Evolutionary conservation across 73 alveolate species (phyloP).

Genomic region (Tetrahymena elliotti): DNA sequence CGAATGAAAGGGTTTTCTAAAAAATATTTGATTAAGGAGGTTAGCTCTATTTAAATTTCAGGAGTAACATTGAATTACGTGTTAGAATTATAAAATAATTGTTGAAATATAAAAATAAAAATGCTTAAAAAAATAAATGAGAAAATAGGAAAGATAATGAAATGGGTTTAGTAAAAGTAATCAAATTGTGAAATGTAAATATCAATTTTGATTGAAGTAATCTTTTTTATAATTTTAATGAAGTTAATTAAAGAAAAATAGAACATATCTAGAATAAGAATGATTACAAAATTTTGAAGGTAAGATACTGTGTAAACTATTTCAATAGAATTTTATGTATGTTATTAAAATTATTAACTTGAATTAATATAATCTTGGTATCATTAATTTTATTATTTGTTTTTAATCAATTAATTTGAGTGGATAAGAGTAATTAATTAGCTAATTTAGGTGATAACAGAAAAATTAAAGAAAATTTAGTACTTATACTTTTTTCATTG

Average conservation of each 20-base stretch:
- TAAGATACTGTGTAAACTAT: neutral
- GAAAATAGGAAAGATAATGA: too few relatives aligned
- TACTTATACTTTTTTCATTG: neutral
- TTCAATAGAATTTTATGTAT: neutral
- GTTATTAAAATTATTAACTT: neutral
- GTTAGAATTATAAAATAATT: too few relatives aligned
- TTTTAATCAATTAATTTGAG: neutral
- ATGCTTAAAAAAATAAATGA: too few relatives aligned
- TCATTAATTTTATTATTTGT: neutral
- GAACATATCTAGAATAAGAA: neutral
- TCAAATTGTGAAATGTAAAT: neutral
- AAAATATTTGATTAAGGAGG: too few relatives aligned
- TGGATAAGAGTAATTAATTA: neutral
- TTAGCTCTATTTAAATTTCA: too few relatives aligned
- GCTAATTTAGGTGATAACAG: neutral
- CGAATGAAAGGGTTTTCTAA: too few relatives aligned
- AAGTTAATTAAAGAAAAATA: neutral
- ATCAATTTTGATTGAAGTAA: neutral
- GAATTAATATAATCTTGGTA: neutral
- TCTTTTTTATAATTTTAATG: neutral
- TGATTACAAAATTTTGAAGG: neutral
- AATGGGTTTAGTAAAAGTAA: neutral
- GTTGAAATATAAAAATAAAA: too few relatives aligned
- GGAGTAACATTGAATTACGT: too few relatives aligned
- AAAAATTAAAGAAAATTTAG: too few relatives aligned